Base-by-base conservation (phyloP, 257 asterid species). In the Asclepias syriaca region DNA sequence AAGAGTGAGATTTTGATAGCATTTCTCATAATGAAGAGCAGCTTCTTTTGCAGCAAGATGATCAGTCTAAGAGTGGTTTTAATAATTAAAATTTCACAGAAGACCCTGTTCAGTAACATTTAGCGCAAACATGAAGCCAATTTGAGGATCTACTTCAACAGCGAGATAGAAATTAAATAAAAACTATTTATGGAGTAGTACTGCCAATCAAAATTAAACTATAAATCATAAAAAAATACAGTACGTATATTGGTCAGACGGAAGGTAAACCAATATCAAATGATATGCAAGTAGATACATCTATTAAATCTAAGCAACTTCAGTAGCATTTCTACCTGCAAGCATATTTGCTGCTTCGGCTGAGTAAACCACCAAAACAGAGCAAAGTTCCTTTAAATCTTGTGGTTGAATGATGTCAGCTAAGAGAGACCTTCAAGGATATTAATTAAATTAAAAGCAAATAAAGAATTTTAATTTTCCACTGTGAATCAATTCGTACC, bases 371-470 rank as follows among this genome's bases (percentile, higher is more conserved):
- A 87, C 98, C 78, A 95, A 90, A 77, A 95, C 96, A 40, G 99
- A 95, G 84, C 99, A 95, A 74, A 95, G 91, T 78, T 92, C 99
- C 89, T 84, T 95, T 88, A 85, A 81, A 82, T 95, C 98, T 83
- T 87, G 92, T 56, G 96, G 96, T 84, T 88, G 96, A 75, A 95
- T 92, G 86, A 92, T 87, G 77, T 89, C 98, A 81, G 93, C 98
- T 80, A 95, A 85, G 53, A 92, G 86, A 81, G 99, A 95, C 92
- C 99, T 94, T 84, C 57, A 80, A 71, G 55, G 68, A 74, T 63
- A 71, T 34, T 60, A 46, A 54, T 90, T 82, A 89, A 93, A 78
- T 74, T 59, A 74, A 60, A 73, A 82, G n/a, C 50, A 57, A 49
- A 16, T 0, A 8, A 32, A 56, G 22, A 32, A 56, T 22, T 45